Evolutionary conservation across 148 eudicot species (phyloP), one percentile per base, ranked within the genome.

Genomic region (Selenicereus undatus): DNA sequence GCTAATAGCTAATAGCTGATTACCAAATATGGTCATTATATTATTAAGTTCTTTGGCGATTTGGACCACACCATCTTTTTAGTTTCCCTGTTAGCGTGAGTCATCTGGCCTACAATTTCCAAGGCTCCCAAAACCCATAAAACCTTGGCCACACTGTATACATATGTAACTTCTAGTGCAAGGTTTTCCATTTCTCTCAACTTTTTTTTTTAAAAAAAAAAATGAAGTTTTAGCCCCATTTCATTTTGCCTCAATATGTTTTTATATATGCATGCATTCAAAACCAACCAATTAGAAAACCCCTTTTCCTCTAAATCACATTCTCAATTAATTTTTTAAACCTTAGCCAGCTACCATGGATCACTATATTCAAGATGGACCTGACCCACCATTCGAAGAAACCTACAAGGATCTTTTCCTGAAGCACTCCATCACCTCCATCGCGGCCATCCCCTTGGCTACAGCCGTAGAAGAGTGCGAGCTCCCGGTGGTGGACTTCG

Each of bases 341-440:
- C 6, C 17, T 14, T 66, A 58, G 70, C 11, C 20, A 74, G 18
- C 36, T 18, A 14, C 22, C 2, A 86, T 82, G 85, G 80, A 82
- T 11, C 54, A 51, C 1, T 72, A 72, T 13, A 45, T 71, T 35
- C 24, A 8, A 18, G 16, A 56, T 4, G 24, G 3, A 27, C 42
- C 85, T 14, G 95, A 94, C 27, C 95, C 98, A 29, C 97, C 98
- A 24, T 88, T 94, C 51, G 85, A 87, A 60, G 85, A 85, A 60
- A 56, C 87, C 0, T 94, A 91, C 85, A 89, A 85, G 51, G 48
- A 80, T 10, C 92, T 94, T 70, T 71, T 91, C 65, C 62, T 76
- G 0, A 42, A 70, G 18, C 26, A 71, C 70, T 68, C 78, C 74
- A 27, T 65, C n/a, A 39, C 81, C 22, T 75, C 81, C 22, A 8